A percentile compares a stretch with the other conserved stretches of the same genome.
These are phyloP conservation scores for Paxillus rubicundulus DNA, from an alignment of 768 basidiomycete species.

Conservation along the genomic window DNA sequence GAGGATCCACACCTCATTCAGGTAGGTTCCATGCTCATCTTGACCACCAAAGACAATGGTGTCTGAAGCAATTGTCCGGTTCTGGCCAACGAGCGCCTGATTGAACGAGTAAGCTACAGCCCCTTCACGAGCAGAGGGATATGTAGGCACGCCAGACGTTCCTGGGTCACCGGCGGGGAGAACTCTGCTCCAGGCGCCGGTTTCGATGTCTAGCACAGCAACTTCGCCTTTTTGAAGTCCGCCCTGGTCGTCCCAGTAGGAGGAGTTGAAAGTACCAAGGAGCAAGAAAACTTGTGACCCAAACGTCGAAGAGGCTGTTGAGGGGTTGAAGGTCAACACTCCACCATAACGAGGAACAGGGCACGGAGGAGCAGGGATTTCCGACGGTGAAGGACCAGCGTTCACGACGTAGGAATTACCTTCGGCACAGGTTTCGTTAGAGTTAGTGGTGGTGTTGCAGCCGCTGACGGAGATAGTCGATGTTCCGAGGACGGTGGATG, in stretches of 20 bases:
- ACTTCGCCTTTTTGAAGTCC: constrained; percentile 70
- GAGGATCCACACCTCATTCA: constrained; percentile 77
- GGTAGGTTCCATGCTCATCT: constrained; percentile 61
- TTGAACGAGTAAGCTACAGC: constrained; percentile 59
- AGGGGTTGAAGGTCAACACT: constrained; percentile 54
- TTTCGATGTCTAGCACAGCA: constrained; percentile 58
- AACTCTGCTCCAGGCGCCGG: constrained; percentile 68
- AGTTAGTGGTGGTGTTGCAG: constrained; percentile 45
- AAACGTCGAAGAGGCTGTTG: constrained; percentile 48
- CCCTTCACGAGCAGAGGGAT: constrained; percentile 70
- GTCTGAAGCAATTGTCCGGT: constrained; percentile 52
- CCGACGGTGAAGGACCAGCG: constrained; percentile 23
- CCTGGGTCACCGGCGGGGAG: constrained; percentile 74
- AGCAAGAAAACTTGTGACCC: constrained; percentile 64
- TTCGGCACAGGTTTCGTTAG: constrained; percentile 52
- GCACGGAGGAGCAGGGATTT: constrained; percentile 47
- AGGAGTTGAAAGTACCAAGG: constrained; percentile 63
- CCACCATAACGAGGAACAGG: constrained; percentile 66
- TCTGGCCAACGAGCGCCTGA: constrained; percentile 53
- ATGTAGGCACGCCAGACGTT: constrained; percentile 40
- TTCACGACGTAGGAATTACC: constrained; percentile 55
- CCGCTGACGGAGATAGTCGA: constrained; percentile 60
- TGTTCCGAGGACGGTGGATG: constrained; percentile 54
- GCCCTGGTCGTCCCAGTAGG: constrained; percentile 64
- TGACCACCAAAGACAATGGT: constrained; percentile 78